Conservation (phyloP, 2,329 filamentous ascomycete species). For the Madurella fahalii region DNA sequence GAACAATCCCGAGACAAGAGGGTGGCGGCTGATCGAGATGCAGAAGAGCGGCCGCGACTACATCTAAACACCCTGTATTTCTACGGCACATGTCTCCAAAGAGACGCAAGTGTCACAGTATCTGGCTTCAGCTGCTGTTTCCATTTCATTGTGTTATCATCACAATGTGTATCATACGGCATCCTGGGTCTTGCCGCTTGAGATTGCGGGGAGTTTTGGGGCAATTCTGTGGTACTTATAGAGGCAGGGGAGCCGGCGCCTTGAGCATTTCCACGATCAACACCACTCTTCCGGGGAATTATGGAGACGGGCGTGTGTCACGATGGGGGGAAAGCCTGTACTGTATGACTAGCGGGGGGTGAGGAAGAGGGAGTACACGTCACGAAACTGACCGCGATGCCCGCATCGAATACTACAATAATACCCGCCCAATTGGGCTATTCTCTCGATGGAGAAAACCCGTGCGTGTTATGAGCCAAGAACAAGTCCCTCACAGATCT, state of each 20-base stretch:
- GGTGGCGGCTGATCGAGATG: conserved; percentile 96
- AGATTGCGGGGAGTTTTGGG: conserved; percentile 19
- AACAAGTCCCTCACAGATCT: too few species aligned
- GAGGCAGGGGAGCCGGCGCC: conserved; percentile 20
- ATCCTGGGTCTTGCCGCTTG: conserved; percentile 16
- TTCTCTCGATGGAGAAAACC: too few species aligned
- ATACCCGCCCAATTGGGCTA: too few species aligned
- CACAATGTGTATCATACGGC: conserved; percentile 23
- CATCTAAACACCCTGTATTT: conserved; percentile 40
- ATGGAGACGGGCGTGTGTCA: conserved; percentile 5
- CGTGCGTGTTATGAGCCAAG: too few species aligned
- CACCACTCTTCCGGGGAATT: conserved; percentile 19
- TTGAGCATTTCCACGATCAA: conserved; percentile 24
- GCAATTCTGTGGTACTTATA: conserved; percentile 12
- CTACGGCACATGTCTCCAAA: not conserved
- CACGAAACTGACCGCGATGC: not conserved
- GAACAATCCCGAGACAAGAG: conserved; percentile 91
- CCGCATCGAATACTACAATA: not conserved
- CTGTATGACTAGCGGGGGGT: not conserved
- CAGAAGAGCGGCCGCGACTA: conserved; percentile 97
- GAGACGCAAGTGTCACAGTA: not conserved
- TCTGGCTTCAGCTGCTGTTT: not conserved
- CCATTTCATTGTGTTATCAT: conserved; percentile 17
- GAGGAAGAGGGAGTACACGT: not conserved
- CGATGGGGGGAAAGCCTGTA: not conserved